A percentile compares a stretch with the other conserved stretches of the same genome.
Conservation (phyloP, 2,329 filamentous ascomycete genomes). For the Venturia nashicola region DNA sequence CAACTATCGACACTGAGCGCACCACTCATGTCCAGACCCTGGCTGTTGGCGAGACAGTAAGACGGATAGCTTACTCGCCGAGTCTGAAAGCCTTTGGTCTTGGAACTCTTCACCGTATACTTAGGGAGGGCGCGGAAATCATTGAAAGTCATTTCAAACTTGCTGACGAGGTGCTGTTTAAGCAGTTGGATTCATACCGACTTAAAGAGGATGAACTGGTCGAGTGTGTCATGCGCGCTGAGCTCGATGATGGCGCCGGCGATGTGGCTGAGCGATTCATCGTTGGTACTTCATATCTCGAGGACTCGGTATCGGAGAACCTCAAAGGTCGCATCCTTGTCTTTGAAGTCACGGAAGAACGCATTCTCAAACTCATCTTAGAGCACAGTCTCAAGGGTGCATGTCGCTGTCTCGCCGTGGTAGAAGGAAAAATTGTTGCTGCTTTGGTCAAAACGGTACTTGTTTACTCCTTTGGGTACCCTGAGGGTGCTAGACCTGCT, state of each 20-base stretch:
- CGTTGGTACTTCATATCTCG: slow-evolving; percentile 76
- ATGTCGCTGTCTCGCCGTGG: slow-evolving; percentile 65
- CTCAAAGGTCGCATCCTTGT: slow-evolving; percentile 68
- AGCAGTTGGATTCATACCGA: slow-evolving; percentile 58
- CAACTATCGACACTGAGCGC: slow-evolving; percentile 68
- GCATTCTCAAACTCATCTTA: slow-evolving; percentile 59
- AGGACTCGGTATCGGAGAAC: slow-evolving; percentile 40
- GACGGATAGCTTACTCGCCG: slow-evolving; percentile 75
- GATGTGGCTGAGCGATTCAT: slow-evolving; percentile 64
- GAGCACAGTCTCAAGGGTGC: slow-evolving; percentile 63
- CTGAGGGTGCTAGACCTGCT: slow-evolving; percentile 37
- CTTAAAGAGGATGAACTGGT: slow-evolving; percentile 62
- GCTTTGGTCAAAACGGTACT: slow-evolving; percentile 78
- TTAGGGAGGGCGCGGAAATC: slow-evolving; percentile 59
- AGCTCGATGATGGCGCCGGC: slow-evolving; percentile 50
- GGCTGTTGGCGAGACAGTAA: slow-evolving; percentile 67
- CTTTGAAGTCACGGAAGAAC: slow-evolving; percentile 66
- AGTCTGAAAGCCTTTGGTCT: slow-evolving; percentile 72
- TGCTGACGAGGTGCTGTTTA: slow-evolving; percentile 82
- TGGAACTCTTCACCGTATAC: slow-evolving; percentile 67
- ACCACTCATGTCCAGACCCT: slow-evolving; percentile 81
- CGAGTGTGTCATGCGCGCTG: slow-evolving; percentile 69
- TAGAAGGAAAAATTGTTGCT: slow-evolving; percentile 65
- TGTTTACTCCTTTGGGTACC: slow-evolving; percentile 45
- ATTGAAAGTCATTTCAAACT: slow-evolving; percentile 74